These are phyloP conservation scores for Erythrophleum ivorense DNA, from an alignment of 331 rosid genomes.

Conservation along the genomic window DNA sequence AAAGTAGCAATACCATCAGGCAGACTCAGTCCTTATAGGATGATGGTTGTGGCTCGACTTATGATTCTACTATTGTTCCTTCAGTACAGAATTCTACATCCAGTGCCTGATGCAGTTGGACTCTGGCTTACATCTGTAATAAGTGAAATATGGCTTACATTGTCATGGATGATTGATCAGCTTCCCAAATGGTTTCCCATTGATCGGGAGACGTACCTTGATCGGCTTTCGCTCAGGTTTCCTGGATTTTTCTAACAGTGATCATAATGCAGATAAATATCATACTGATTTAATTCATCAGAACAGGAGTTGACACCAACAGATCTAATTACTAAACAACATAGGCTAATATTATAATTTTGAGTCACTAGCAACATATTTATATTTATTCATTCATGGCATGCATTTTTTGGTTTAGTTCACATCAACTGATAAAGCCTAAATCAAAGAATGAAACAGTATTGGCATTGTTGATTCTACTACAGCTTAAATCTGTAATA, in stretches of 20 bases:
- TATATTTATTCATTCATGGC: not conserved
- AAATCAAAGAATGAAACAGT: not conserved
- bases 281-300: not conserved
- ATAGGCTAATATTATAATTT: not conserved
- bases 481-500: slow-evolving; percentile 23
- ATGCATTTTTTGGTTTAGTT: not conserved
- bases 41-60: slow-evolving; percentile 82
- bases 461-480: not conserved
- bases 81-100: slow-evolving; percentile 78
- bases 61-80: slow-evolving; percentile 66
- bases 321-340: not conserved
- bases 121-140: slow-evolving; percentile 87
- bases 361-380: slow-evolving; percentile 9
- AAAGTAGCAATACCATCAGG: slow-evolving; percentile 95
- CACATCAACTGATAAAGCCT: not conserved
- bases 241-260: slow-evolving; percentile 2
- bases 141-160: slow-evolving; percentile 93
- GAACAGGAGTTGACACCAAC: slow-evolving; percentile 13
- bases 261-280: slow-evolving; percentile 2
- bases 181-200: slow-evolving; percentile 97
- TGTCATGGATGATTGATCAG: slow-evolving; percentile 96
- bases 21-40: slow-evolving; percentile 88
- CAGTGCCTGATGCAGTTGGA: slow-evolving; percentile 84
- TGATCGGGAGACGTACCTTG: slow-evolving; percentile 92
- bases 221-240: slow-evolving; percentile 89